Evolutionary conservation across 805 yeast genomes (phyloP).

Genomic region (Metschnikowia continentalis): DNA sequence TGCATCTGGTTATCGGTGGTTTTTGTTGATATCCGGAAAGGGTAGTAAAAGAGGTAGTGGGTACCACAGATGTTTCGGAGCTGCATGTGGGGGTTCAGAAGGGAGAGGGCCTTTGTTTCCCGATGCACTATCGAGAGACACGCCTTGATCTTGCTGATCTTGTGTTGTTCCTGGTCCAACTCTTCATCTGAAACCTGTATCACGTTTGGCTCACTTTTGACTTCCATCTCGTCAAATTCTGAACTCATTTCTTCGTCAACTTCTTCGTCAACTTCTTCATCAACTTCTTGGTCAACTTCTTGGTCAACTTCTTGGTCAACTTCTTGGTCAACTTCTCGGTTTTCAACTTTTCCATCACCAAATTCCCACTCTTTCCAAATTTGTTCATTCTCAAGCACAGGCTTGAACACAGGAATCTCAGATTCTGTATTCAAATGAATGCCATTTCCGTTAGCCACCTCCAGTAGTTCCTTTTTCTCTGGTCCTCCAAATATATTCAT

Average conservation of each 20-base stretch:
- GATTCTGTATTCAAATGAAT: too few species aligned
- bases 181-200: neutral
- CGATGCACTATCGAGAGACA: slow-evolving; percentile 3
- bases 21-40: slow-evolving; percentile 34
- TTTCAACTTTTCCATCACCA: too few species aligned
- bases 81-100: slow-evolving; percentile 77
- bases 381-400: too few species aligned
- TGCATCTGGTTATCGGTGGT: slow-evolving; percentile 13
- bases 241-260: neutral
- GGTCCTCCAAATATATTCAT: too few species aligned
- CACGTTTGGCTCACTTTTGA: neutral
- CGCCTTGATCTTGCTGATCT: neutral
- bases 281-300: too few species aligned
- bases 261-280: too few species aligned
- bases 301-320: too few species aligned
- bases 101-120: slow-evolving; percentile 2
- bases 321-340: too few species aligned
- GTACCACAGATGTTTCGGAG: slow-evolving; percentile 80
- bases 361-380: neutral
- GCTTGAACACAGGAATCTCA: too few species aligned
- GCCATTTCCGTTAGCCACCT: too few species aligned
- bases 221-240: neutral
- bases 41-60: slow-evolving; percentile 79
- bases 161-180: neutral
- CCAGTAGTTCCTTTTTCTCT: too few species aligned